These are phyloP conservation scores for Rutstroemia sydowiana DNA, from an alignment of 2,329 filamentous ascomycete species.

Conservation along the genomic window DNA sequence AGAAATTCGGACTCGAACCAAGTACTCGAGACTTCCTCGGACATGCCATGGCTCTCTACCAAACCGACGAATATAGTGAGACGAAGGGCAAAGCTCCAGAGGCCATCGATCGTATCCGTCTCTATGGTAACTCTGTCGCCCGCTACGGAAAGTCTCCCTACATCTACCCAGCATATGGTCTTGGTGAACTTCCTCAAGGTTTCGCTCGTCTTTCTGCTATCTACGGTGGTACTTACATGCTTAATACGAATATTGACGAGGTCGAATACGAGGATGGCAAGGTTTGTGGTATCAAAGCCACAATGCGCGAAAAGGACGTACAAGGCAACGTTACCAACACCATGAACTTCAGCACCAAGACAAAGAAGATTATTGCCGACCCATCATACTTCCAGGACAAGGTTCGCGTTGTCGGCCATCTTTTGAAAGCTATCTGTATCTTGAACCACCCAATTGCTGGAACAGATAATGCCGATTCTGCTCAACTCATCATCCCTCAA, in stretches of 20 bases:
- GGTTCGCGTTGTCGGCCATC: constrained; percentile 77
- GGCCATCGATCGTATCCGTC: constrained; percentile 81
- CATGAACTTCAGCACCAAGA: constrained; percentile 94
- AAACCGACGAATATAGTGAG: constrained; percentile 80
- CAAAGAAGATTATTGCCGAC: constrained; percentile 91
- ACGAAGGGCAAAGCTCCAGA: constrained; percentile 68
- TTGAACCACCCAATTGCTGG: constrained; percentile 89
- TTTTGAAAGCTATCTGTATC: constrained; percentile 95
- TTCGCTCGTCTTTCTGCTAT: constrained; percentile 97
- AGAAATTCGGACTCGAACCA: constrained; percentile 90
- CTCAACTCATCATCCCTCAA: constrained; percentile 95
- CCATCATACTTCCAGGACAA: constrained; percentile 94
- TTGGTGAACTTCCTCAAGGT: constrained; percentile 93
- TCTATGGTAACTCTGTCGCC: constrained; percentile 97
- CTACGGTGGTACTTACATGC: constrained; percentile 98
- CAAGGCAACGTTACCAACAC: constrained; percentile 45
- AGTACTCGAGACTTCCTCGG: constrained; percentile 92
- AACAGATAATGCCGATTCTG: constrained; percentile 81
- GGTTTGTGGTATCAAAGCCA: constrained; percentile 93
- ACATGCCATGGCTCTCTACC: constrained; percentile 95
- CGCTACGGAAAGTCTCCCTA: constrained; percentile 98
- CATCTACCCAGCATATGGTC: constrained; percentile 97
- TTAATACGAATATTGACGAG: constrained; percentile 92
- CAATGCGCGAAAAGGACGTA: constrained; percentile 77
- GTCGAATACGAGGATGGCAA: constrained; percentile 76